Evolutionary conservation across 2,329 filamentous ascomycete species (phyloP).

Genomic region (Fusarium domesticum): DNA sequence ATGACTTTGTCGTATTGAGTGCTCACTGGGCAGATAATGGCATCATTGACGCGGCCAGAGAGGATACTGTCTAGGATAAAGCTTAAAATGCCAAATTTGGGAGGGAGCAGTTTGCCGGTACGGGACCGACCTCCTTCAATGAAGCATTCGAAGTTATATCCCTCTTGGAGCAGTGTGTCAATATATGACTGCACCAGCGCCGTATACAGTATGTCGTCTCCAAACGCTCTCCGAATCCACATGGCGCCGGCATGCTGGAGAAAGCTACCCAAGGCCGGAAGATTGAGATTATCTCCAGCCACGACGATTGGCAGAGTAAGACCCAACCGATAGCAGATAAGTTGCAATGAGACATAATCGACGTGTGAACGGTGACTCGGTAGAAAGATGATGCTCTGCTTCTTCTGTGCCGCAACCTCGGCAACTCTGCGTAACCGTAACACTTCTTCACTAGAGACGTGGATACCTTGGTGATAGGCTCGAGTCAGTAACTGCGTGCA

Average conservation of each 20-base stretch:
- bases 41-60: conserved; percentile 82
- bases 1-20: conserved; percentile 99
- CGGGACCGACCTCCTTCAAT: conserved; percentile 92
- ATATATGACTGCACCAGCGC: conserved; percentile 96
- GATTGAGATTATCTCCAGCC: conserved; percentile 93
- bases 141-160: conserved; percentile 95
- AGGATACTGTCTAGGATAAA: conserved; percentile 90
- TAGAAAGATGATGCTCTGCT: conserved; percentile 93
- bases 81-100: conserved; percentile 91
- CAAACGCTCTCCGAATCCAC: conserved; percentile 92
- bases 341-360: conserved; percentile 90
- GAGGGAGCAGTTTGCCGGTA: conserved; percentile 88
- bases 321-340: conserved; percentile 93
- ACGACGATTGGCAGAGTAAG: conserved; percentile 88
- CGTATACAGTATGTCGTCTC: conserved; percentile 84
- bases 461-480: conserved; percentile 95
- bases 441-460: conserved; percentile 93
- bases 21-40: conserved; percentile 91
- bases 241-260: conserved; percentile 95
- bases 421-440: conserved; percentile 78
- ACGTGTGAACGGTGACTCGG: conserved; percentile 94
- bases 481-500: conserved; percentile 83
- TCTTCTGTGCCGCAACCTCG: conserved; percentile 75
- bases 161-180: conserved; percentile 83
- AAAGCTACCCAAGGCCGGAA: conserved; percentile 85